Base-by-base conservation (phyloP, 1,284 basidiomycete species). In the Puccinia novopanici region DNA sequence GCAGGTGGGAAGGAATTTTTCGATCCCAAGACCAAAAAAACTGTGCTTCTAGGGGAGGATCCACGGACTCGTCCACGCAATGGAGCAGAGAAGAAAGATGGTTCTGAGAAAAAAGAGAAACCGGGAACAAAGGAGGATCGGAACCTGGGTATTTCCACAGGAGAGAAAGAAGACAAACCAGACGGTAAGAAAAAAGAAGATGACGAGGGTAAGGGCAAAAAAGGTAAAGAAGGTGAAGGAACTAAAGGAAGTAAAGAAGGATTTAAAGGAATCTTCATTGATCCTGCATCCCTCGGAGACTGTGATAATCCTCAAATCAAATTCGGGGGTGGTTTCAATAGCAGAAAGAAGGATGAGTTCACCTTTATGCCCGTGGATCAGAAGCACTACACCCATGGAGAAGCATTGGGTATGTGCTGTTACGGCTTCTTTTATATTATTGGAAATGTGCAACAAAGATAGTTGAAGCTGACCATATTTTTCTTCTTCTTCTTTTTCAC, bases 11-110 rank as follows among this genome's bases (percentile, higher is more conserved):
- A 67, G 10, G 63, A 67, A 27, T 72, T 72, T 30, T 52, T 72
- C 22, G 70, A 72, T 22, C 70, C 70, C 37, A 72, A 72, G 54
- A 72, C 70, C 27, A 72, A 57, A 55, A 40, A 34, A 52, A 72
- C 70, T 37, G 54, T 72, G n/a, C n/a, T 67, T 17, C 30, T 63
- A n/a, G 63, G 13, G 4, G 42, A 6, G 3, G 63, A 67, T 27
- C 40, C 40, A 27, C 63, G 63, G 5, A 48, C 63, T 48, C 9
- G 1, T 22, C 63, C 63, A 45, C 63, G 63, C 6, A 40, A 34
- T 37, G 52, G 8, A 22, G 27, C 70, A 79, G 68, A 73, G 72
- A 30, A 19, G 2, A 19, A 1, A 48, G 45, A 6, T 48, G 45
- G 8, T 48, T 48, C 75, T 24, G 78, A 79, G 65, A 75, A 74